Base-by-base conservation (phyloP, 805 yeast species). In the Wickerhamiella shivajii region DNA sequence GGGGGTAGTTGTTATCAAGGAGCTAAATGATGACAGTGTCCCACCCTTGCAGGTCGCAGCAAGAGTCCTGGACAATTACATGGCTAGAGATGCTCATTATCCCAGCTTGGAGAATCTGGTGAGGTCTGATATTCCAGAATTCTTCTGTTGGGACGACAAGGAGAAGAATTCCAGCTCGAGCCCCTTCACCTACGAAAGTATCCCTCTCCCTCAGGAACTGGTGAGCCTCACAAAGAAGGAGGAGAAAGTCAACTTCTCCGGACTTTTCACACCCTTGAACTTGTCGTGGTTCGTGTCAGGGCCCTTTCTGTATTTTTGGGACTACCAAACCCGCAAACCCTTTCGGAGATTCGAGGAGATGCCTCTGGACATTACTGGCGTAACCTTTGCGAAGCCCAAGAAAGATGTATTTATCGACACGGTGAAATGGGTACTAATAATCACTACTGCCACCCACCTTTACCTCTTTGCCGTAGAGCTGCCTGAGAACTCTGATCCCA, bases 281-380 rank as follows among this genome's bases (percentile, higher is more conserved):
- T 70, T 93, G 39, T 72, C 85, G 10, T 90, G 96, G 95, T 66
- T 87, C 20, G 71, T 77, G 3, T 70, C 75, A 20, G 96, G 83
- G 49, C 76, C 77, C 51, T 77, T 77, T 46, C 61, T 87, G 46
- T 69, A 78, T 21, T 63, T 92, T 16, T 90, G 97, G 97, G 77
- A 84, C 52, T 72, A 76, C 49, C 47, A 57, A 6, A 69, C 67
- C 37, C 63, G 71, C 9, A 65, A 68, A 18, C 87, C 77, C 39
- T 79, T 73, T 49, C 74, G 74, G 45, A 71, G 83, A 6, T 77
- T 87, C 33, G 96, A 83, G 51, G 92, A 77, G 43, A 67, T 84
- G 41, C 66, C 71, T 34, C 80, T 79, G 44, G 69, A 90, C 2
- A 81, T 90, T 31, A 59, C 79, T 34, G 65, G 80, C 10, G 87